A percentile compares a stretch with the other conserved stretches of the same genome.
Evolutionary conservation across 2,329 filamentous ascomycete genomes (phyloP).

Genomic region (Xylaria sp.): DNA sequence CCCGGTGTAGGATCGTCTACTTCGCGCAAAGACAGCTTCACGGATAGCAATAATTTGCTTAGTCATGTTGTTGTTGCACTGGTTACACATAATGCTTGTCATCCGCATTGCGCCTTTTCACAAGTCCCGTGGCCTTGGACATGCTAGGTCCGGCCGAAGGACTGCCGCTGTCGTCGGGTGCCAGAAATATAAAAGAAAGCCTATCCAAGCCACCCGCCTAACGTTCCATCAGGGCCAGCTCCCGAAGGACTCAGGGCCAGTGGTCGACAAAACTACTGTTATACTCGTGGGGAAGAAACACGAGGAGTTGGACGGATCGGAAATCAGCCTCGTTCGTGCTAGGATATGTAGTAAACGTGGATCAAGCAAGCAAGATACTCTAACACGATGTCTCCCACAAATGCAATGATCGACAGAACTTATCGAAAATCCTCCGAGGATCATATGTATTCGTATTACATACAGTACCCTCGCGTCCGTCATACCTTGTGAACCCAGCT

Average conservation of each 20-base stretch:
- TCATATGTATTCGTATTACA: constrained; percentile 22
- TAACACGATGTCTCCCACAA: constrained; percentile 6
- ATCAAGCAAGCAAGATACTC: not conserved
- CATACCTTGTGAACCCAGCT: not conserved
- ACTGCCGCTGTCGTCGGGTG: not conserved
- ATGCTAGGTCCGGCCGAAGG: not conserved
- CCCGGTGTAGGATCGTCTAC: not conserved
- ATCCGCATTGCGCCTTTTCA: not conserved
- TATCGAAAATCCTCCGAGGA: constrained; percentile 27
- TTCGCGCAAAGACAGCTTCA: not conserved
- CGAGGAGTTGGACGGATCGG: not conserved
- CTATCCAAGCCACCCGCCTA: constrained; percentile 14
- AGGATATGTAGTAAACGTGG: not conserved
- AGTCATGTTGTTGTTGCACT: not conserved
- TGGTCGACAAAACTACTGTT: constrained; percentile 9
- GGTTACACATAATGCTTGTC: not conserved
- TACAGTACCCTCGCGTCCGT: not conserved
- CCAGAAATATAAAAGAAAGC: constrained; percentile 13
- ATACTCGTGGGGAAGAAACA: constrained; percentile 12
- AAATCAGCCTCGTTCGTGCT: constrained; percentile 6
- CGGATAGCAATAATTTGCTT: not conserved
- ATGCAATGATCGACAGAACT: constrained; percentile 28
- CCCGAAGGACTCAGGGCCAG: not conserved
- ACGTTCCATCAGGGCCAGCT: constrained; percentile 3
- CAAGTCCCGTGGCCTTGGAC: not conserved